phyloP scores from a whole-genome alignment of 352 stramenopile genomes.

The Blastocystis sp. region DNA sequence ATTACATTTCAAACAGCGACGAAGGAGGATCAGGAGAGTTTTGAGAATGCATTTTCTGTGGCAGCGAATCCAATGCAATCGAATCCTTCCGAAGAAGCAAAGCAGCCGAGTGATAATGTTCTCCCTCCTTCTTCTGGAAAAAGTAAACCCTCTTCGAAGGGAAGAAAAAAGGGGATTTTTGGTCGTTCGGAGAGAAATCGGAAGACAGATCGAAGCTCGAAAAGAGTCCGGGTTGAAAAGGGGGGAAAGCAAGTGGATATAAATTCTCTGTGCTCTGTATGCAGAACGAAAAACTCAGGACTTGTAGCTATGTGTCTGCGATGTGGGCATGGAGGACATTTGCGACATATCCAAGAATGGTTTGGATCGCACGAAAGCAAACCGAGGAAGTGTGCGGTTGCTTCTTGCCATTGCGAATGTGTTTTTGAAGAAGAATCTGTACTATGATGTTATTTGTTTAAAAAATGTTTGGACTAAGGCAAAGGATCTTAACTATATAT shows the following conservation, averaged over 20 bases:
- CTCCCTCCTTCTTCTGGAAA: not conserved
- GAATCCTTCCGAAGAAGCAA: not conserved
- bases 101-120: not conserved
- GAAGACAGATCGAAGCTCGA: not conserved
- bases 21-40: not conserved
- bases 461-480: conserved; percentile 14
- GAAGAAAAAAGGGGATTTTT: not conserved
- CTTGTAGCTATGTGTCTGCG: conserved; percentile 43
- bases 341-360: conserved; percentile 36
- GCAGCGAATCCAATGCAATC: not conserved
- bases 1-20: conserved; percentile 46
- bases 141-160: not conserved
- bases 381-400: conserved; percentile 10
- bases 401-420: not conserved
- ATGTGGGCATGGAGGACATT: conserved; percentile 52
- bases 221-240: not conserved
- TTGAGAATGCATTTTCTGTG: not conserved
- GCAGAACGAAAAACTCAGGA: not conserved
- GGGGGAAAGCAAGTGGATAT: not conserved
- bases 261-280: conserved; percentile 34
- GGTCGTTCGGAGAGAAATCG: not conserved
- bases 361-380: not conserved
- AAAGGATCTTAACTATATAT: conserved; percentile 20
- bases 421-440: conserved; percentile 2
- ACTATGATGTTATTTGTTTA: not conserved